Evolutionary conservation across 805 yeast genomes (phyloP).

Genomic region (Tetrapisispora iriomotensis): DNA sequence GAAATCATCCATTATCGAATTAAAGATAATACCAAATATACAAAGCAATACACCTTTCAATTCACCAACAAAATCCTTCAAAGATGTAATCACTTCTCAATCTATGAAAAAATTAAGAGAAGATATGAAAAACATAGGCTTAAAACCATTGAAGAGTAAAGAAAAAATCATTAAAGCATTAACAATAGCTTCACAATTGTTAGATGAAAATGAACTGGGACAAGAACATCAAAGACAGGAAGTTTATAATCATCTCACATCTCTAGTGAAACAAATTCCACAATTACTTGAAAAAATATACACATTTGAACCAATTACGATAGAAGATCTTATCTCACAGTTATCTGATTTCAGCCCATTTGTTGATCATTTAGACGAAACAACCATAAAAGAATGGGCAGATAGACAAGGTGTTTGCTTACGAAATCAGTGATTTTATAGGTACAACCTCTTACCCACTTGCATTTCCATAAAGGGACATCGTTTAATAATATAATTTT

Average conservation of each 20-base stretch:
- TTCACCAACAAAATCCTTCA: constrained; percentile 1
- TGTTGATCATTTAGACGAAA: constrained; percentile 20
- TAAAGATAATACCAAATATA: background rate
- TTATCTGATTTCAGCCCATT: constrained; percentile 20
- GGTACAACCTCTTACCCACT: too few species aligned
- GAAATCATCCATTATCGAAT: background rate
- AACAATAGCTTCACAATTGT: constrained; percentile 20
- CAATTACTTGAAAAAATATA: constrained; percentile 20
- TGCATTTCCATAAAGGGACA: too few species aligned
- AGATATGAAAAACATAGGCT: constrained; percentile 17
- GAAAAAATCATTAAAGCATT: constrained; percentile 22
- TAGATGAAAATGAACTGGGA: constrained; percentile 8
- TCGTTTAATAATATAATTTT: background rate
- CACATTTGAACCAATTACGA: constrained; percentile 22
- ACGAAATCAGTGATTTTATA: too few species aligned
- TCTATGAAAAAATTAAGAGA: constrained; percentile 20
- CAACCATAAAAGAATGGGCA: constrained; percentile 26
- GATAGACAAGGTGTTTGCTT: constrained; percentile 26
- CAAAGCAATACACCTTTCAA: background rate
- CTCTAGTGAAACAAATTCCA: constrained; percentile 14
- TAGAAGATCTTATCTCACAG: constrained; percentile 12
- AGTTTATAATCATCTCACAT: constrained; percentile 16
- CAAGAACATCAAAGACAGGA: constrained; percentile 10
- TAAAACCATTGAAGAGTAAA: constrained; percentile 24
- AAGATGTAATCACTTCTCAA: constrained; percentile 11